Percentiles rank a stretch among this genome's conserved stretches.
Evolutionary conservation across 495 filamentous ascomycete species (phyloP).

Genomic region (Lophiotrema nucula): DNA sequence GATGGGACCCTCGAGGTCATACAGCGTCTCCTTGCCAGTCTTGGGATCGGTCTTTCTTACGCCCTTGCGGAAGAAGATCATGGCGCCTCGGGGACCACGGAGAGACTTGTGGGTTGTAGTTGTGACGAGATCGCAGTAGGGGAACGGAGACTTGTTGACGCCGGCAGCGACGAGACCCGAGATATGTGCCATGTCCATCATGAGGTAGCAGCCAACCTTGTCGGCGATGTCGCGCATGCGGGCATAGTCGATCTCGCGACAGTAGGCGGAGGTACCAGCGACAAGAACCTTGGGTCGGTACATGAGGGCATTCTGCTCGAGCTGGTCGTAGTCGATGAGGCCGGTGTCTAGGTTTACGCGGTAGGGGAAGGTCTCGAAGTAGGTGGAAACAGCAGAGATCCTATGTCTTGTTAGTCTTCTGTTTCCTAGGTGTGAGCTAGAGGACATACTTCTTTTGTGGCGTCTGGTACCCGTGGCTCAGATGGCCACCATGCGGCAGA

Average conservation of each 20-base stretch:
- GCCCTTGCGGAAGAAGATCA: slow-evolving; percentile 97
- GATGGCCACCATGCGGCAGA: slow-evolving; percentile 94
- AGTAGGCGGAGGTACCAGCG: slow-evolving; percentile 92
- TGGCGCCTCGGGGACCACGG: slow-evolving; percentile 88
- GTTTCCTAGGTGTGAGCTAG: background rate
- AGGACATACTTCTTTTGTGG: slow-evolving; percentile 75
- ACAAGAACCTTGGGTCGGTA: slow-evolving; percentile 96
- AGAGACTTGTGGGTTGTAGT: slow-evolving; percentile 99
- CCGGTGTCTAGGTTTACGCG: slow-evolving; percentile 63
- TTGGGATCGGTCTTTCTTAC: slow-evolving; percentile 80
- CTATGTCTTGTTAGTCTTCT: slow-evolving; percentile 25
- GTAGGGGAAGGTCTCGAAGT: slow-evolving; percentile 51
- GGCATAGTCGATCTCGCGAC: slow-evolving; percentile 87
- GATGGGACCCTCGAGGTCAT: slow-evolving; percentile 91
- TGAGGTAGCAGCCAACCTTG: slow-evolving; percentile 85
- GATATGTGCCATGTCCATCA: slow-evolving; percentile 98
- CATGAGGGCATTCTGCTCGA: slow-evolving; percentile 78
- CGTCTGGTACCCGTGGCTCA: slow-evolving; percentile 98
- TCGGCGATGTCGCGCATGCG: slow-evolving; percentile 84
- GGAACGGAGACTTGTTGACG: slow-evolving; percentile 87
- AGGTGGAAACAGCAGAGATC: slow-evolving; percentile 46
- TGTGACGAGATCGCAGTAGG: slow-evolving; percentile 87
- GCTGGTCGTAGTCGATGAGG: slow-evolving; percentile 86
- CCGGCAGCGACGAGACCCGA: slow-evolving; percentile 89
- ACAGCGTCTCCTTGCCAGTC: slow-evolving; percentile 77